phyloP scores from a whole-genome alignment of 805 yeast genomes.

The Metschnikowia similis region DNA sequence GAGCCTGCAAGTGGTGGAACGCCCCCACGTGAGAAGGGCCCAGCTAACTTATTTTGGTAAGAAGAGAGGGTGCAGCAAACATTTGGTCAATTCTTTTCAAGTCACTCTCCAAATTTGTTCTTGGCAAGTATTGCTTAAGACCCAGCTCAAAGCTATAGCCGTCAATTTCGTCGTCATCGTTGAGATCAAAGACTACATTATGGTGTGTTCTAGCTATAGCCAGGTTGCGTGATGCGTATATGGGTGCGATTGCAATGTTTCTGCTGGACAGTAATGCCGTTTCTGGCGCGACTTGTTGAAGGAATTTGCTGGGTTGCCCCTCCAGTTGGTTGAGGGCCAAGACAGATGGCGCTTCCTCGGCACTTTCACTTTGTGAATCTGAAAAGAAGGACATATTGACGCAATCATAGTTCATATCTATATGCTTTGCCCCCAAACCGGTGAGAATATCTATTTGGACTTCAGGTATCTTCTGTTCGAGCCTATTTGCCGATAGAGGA shows the following conservation, averaged over 20 bases:
- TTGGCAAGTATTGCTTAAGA: conserved; percentile 11
- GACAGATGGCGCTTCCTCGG: background rate
- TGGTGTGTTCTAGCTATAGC: background rate
- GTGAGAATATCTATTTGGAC: conserved; percentile 11
- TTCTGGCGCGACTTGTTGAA: background rate
- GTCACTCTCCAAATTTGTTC: conserved; percentile 15
- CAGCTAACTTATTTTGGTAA: conserved; percentile 1
- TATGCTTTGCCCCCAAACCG: conserved; percentile 5
- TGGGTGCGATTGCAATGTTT: background rate
- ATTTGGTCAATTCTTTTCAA: conserved; percentile 14
- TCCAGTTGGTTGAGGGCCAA: background rate
- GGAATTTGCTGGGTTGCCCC: background rate
- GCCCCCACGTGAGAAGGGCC: background rate
- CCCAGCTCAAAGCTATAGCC: conserved; percentile 14
- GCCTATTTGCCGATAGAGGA: background rate
- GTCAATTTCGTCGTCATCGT: conserved; percentile 13
- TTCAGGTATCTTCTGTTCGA: background rate
- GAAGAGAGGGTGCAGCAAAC: conserved; percentile 5
- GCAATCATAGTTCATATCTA: conserved; percentile 13
- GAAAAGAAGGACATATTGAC: conserved; percentile 9
- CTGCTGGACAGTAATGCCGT: background rate
- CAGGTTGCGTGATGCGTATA: background rate
- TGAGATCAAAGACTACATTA: conserved; percentile 8
- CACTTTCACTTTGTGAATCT: conserved; percentile 4
- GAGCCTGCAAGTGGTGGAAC: background rate